These are phyloP conservation scores for Thermothelomyces thermophilus DNA, from an alignment of 2,329 filamentous ascomycete genomes.

Conservation along the genomic window DNA sequence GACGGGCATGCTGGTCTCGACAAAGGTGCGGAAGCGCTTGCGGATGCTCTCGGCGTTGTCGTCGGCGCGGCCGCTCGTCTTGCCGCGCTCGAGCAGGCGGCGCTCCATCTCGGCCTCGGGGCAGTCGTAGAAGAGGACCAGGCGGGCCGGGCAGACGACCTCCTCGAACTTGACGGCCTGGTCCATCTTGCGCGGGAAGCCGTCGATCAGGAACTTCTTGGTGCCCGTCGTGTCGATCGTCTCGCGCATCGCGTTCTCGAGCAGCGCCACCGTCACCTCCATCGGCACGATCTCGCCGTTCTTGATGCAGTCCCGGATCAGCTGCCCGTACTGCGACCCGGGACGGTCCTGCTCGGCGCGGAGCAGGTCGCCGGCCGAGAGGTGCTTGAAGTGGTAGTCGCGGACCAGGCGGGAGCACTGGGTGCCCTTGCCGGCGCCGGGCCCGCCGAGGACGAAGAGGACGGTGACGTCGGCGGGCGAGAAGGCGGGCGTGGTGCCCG, in stretches of 20 bases:
- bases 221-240: conserved; percentile 43
- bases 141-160: conserved; percentile 71
- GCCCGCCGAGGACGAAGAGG: conserved; percentile 91
- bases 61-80: conserved; percentile 85
- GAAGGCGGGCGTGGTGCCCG: conserved; percentile 58
- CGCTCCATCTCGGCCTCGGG: conserved; percentile 82
- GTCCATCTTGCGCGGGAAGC: conserved; percentile 95
- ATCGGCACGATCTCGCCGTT: conserved; percentile 97
- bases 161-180: conserved; percentile 93
- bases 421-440: conserved; percentile 92
- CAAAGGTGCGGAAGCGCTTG: conserved; percentile 91
- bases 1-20: conserved; percentile 96
- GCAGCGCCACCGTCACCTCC: conserved; percentile 89
- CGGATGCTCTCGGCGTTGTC: conserved; percentile 94
- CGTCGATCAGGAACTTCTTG: conserved; percentile 67
- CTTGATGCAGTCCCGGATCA: conserved; percentile 91
- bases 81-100: conserved; percentile 77
- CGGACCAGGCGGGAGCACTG: conserved; percentile 84
- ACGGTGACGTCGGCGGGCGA: conserved; percentile 74
- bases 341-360: conserved; percentile 86
- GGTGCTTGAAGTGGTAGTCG: conserved; percentile 85
- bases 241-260: conserved; percentile 87
- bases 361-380: conserved; percentile 87
- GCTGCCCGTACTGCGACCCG: conserved; percentile 80
- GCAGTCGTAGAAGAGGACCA: conserved; percentile 93